These are phyloP conservation scores for Cocos nucifera DNA, from an alignment of 176 grass and related monocot genomes.

Conservation along the genomic window DNA sequence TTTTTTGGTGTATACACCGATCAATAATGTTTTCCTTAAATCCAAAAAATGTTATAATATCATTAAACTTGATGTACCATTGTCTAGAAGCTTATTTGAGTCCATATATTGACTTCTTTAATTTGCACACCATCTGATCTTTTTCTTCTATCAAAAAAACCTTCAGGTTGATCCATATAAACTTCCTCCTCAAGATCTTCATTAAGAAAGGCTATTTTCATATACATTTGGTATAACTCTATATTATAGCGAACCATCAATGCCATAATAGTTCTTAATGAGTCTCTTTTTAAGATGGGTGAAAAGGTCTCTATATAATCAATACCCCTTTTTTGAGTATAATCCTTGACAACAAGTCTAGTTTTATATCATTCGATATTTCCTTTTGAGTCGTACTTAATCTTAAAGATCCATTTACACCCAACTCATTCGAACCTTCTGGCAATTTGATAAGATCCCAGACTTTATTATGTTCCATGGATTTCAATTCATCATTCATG, in stretches of 20 bases:
- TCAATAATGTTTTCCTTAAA: slow-evolving; percentile 12
- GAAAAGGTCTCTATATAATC: slow-evolving; percentile 20
- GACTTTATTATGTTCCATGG: slow-evolving; percentile 8
- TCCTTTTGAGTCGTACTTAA: background rate
- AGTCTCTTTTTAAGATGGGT: background rate
- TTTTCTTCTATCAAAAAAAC: background rate
- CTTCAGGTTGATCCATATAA: too few species aligned
- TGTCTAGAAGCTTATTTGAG: slow-evolving; percentile 17
- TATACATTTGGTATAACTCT: slow-evolving; percentile 20
- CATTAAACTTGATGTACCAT: slow-evolving; percentile 21
- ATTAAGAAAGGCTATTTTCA: slow-evolving; percentile 20
- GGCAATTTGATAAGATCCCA: background rate
- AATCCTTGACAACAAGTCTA: slow-evolving; percentile 4
- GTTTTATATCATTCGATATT: slow-evolving; percentile 12
- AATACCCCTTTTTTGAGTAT: slow-evolving; percentile 8
- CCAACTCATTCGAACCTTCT: background rate
- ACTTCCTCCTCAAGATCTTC: slow-evolving; percentile 1
- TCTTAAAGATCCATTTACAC: slow-evolving; percentile 7
- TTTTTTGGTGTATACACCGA: slow-evolving; percentile 10
- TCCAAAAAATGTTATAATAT: background rate
- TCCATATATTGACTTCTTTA: slow-evolving; percentile 24
- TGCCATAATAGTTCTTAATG: slow-evolving; percentile 10
- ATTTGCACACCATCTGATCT: slow-evolving; percentile 12
- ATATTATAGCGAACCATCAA: slow-evolving; percentile 14
- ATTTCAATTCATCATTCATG: slow-evolving; percentile 10